Base-by-base conservation (phyloP, 306 rosid species). In the Alnus glutinosa region DNA sequence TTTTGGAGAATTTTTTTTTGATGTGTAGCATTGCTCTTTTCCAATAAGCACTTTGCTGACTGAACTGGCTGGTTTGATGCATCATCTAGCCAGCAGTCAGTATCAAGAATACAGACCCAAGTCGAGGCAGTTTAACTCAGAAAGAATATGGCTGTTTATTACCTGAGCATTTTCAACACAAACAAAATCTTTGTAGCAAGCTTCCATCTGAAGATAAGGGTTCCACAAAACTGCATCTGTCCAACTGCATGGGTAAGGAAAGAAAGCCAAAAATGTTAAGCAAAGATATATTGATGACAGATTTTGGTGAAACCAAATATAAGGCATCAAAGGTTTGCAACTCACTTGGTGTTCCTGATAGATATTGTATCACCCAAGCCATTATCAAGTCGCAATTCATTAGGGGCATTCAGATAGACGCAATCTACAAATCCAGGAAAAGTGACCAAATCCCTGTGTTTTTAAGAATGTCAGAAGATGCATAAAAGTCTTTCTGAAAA, bases 131-230 rank as follows among this genome's bases (percentile, higher is more conserved):
- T 46, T 46, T 9, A 36, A 64, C 46, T 64, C 11, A 3, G 48
- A 64, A 14, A 55, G 61, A 80, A 70, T 74, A 70, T 77, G 34
- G 57, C 28, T 64, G 28, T 15, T 51, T 80, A 64, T 77, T 92
- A 95, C 99, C 98, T 95, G 81, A 0, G 99, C 99, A 86, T 95
- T 95, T 89, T 95, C 98, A 71, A 93, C 98, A 58, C 99, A 95
- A 77, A 95, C 97, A 78, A 95, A 95, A 85, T 95, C 96, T 87
- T 81, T 95, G 75, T 90, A 95, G 89, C 96, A 89, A 30, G 92
- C 98, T 84, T 95, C 98, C 98, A 93, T 91, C 73, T 81, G 84
- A 85, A 90, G 90, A 87, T 95, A 73, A 9, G 99, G 98, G 87
- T 95, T 95, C 98, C 98, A 95, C 83, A 95, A 55, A 71, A 95